Percentiles rank a stretch among this genome's conserved stretches.
phyloP scores from a whole-genome alignment of 176 grass and related monocot species.

The Tuctoria greenei region DNA sequence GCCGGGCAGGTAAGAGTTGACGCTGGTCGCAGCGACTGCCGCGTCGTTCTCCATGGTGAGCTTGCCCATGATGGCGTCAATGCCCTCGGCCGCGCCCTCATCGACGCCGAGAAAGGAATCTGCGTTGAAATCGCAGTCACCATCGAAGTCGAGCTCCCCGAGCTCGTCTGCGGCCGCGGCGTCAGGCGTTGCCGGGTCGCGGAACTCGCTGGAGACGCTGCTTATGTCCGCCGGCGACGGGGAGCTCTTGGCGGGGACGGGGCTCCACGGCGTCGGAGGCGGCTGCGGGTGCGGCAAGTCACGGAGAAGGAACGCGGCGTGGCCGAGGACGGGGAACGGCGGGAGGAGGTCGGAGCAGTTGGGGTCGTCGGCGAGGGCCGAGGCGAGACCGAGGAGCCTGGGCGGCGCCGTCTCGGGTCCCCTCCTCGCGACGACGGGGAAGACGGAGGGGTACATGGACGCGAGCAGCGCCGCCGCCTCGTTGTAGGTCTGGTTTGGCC shows the following conservation, averaged over 20 bases:
- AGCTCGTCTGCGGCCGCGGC: constrained; percentile 18
- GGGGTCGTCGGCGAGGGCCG: constrained; percentile 47
- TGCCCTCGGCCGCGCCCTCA: constrained; percentile 49
- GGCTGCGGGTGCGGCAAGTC: not conserved
- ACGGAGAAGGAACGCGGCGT: constrained; percentile 69
- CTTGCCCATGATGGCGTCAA: constrained; percentile 86
- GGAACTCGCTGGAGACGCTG: constrained; percentile 56
- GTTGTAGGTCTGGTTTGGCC: constrained; percentile 91
- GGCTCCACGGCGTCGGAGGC: constrained; percentile 23
- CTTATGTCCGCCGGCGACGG: constrained; percentile 40
- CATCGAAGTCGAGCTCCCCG: constrained; percentile 48
- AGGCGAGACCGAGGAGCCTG: constrained; percentile 46
- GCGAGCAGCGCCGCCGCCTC: constrained; percentile 89
- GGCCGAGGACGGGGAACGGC: constrained; percentile 65
- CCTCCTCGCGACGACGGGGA: constrained; percentile 44
- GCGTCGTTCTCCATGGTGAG: constrained; percentile 43
- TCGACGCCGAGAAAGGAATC: constrained; percentile 69
- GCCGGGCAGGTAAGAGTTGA: constrained; percentile 13
- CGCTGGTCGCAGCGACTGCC: not conserved
- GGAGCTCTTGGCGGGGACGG: constrained; percentile 19
- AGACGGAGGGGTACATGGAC: constrained; percentile 80
- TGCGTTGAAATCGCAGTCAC: constrained; percentile 59
- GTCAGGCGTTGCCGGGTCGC: constrained; percentile 37
- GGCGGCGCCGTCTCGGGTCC: constrained; percentile 11
- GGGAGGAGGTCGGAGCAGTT: constrained; percentile 68